Percentiles rank a stretch among this genome's conserved stretches.
These are phyloP conservation scores for Neofusicoccum sp. DNA, from an alignment of 2,329 filamentous ascomycete species.

Conservation along the genomic window DNA sequence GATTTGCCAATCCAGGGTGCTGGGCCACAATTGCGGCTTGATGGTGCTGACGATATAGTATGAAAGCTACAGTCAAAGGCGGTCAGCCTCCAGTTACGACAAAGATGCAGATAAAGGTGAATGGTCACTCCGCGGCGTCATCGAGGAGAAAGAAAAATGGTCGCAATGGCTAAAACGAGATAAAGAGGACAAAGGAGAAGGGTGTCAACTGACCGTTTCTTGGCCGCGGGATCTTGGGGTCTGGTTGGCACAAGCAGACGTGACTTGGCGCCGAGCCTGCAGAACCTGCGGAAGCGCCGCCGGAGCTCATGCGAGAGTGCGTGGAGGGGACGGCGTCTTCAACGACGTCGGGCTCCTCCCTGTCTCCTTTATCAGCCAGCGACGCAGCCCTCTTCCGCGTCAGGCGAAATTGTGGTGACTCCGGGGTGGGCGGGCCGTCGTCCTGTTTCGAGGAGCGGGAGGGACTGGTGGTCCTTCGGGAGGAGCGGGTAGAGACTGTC, in stretches of 20 bases:
- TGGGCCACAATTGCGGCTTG: slow-evolving; percentile 79
- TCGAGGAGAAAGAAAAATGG: background rate
- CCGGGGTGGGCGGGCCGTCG: slow-evolving; percentile 18
- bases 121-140: background rate
- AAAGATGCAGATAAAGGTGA: slow-evolving; percentile 23
- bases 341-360: background rate
- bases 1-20: slow-evolving; percentile 89
- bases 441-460: slow-evolving; percentile 21
- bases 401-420: slow-evolving; percentile 27
- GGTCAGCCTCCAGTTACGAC: slow-evolving; percentile 7
- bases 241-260: slow-evolving; percentile 70
- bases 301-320: slow-evolving; percentile 21
- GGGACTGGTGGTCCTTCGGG: slow-evolving; percentile 22
- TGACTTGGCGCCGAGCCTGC: slow-evolving; percentile 34
- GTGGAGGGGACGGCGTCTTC: background rate
- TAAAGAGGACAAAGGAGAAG: background rate
- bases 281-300: slow-evolving; percentile 9
- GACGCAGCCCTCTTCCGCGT: slow-evolving; percentile 32
- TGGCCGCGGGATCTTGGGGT: slow-evolving; percentile 71
- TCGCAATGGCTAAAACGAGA: background rate
- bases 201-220: slow-evolving; percentile 64
- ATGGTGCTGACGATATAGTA: slow-evolving; percentile 92
- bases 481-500: slow-evolving; percentile 30
- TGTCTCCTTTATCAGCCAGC: slow-evolving; percentile 27
- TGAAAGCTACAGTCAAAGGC: slow-evolving; percentile 72